A percentile compares a stretch with the other conserved stretches of the same genome.
These are phyloP conservation scores for Bipolaris oryzae DNA, from an alignment of 2,329 filamentous ascomycete genomes.

Conservation along the genomic window DNA sequence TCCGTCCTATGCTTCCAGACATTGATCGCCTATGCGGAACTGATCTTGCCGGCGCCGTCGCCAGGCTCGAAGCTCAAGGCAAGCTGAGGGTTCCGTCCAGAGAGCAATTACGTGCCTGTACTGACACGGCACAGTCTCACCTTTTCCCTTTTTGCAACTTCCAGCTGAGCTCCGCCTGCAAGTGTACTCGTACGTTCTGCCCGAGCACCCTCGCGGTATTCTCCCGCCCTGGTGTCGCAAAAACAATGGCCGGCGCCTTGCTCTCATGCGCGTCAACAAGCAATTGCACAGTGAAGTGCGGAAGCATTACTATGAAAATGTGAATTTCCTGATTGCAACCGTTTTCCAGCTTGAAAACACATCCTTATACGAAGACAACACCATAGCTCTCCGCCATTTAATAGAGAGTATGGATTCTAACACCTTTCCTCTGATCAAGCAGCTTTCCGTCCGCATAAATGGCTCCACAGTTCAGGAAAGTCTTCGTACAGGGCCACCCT, in stretches of 20 bases:
- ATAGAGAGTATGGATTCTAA: slow-evolving; percentile 10
- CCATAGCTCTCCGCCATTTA: slow-evolving; percentile 9
- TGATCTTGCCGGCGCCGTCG: slow-evolving; percentile 17
- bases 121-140: slow-evolving; percentile 21
- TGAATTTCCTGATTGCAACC: slow-evolving; percentile 21
- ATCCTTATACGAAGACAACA: neutral
- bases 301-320: slow-evolving; percentile 22
- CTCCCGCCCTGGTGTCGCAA: slow-evolving; percentile 1
- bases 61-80: slow-evolving; percentile 22
- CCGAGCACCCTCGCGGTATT: slow-evolving; percentile 17
- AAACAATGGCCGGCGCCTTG: slow-evolving; percentile 12
- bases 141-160: slow-evolving; percentile 31
- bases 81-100: neutral
- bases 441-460: slow-evolving; percentile 20
- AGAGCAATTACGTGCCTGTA: neutral
- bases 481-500: neutral
- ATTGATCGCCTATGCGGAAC: slow-evolving; percentile 30
- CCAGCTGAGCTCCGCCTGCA: slow-evolving; percentile 34
- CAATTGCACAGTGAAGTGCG: slow-evolving; percentile 24
- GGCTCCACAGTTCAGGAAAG: neutral
- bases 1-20: slow-evolving; percentile 21
- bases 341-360: neutral
- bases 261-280: slow-evolving; percentile 26
- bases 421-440: slow-evolving; percentile 16
- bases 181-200: slow-evolving; percentile 26